Conservation (phyloP, 768 basidiomycete genomes). For the Russula virescens region DNA sequence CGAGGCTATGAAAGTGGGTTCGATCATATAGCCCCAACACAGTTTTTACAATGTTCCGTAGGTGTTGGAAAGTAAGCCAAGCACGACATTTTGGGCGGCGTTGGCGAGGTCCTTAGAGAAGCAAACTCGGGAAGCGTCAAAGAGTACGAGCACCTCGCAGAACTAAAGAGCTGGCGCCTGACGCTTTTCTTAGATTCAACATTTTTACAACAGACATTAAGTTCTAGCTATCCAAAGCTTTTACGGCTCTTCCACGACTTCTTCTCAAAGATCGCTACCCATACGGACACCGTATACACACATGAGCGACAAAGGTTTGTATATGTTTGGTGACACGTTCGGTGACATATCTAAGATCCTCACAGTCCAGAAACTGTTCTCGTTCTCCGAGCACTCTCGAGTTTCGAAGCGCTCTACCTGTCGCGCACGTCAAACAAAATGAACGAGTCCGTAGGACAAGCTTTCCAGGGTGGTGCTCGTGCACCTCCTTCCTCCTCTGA, state of each 20-base stretch:
- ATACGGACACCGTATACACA: constrained; percentile 91
- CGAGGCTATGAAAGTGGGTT: constrained; percentile 81
- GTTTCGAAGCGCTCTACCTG: constrained; percentile 85
- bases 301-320: constrained; percentile 77
- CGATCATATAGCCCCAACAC: too few species aligned
- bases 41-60: constrained; percentile 28
- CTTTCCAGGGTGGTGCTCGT: constrained; percentile 66
- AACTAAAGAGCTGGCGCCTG: not conserved
- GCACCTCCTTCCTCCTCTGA: constrained; percentile 69
- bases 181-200: constrained; percentile 62
- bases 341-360: not conserved
- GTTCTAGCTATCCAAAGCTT: constrained; percentile 79
- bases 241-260: constrained; percentile 94
- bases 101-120: constrained; percentile 77
- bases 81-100: constrained; percentile 85
- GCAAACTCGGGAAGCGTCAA: constrained; percentile 71
- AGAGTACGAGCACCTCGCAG: constrained; percentile 43
- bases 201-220: constrained; percentile 87
- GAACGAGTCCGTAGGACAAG: constrained; percentile 74
- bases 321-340: not conserved
- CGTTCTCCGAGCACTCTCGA: constrained; percentile 73
- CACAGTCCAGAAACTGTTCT: constrained; percentile 89
- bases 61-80: constrained; percentile 88
- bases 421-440: constrained; percentile 77
- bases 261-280: constrained; percentile 90